A percentile compares a stretch with the other conserved stretches of the same genome.
phyloP scores from a whole-genome alignment of 257 asterid genomes.

The Petunia secreta region DNA sequence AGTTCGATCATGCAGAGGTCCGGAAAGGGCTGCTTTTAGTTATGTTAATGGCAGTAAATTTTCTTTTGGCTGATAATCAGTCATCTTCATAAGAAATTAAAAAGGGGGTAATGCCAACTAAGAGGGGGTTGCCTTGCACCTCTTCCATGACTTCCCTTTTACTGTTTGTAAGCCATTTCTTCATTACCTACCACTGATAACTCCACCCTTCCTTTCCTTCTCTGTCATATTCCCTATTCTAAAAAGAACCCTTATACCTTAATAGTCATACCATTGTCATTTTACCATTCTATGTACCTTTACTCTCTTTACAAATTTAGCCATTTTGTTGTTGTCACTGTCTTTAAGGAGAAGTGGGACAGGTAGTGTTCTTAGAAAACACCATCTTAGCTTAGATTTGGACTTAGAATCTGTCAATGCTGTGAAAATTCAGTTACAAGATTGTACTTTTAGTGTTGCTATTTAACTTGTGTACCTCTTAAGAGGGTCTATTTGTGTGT shows the following conservation, averaged over 20 bases:
- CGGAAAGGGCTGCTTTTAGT: too few relatives aligned
- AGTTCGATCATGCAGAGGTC: too few relatives aligned
- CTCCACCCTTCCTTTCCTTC: constrained; percentile 59
- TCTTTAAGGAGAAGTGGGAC: constrained; percentile 32
- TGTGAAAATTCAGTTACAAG: constrained; percentile 32
- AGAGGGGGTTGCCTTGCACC: constrained; percentile 48
- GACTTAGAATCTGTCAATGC: constrained; percentile 46
- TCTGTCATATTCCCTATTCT: constrained; percentile 46
- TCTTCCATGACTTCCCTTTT: constrained; percentile 58
- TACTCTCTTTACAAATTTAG: constrained; percentile 43
- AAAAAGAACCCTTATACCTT: constrained; percentile 31
- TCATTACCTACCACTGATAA: constrained; percentile 77
- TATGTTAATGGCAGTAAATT: constrained; percentile 22
- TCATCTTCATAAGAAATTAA: constrained; percentile 45
- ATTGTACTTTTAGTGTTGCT: constrained; percentile 31
- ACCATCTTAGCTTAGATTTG: constrained; percentile 41
- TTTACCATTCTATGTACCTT: constrained; percentile 49
- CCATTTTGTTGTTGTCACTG: constrained; percentile 51
- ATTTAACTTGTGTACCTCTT: constrained; percentile 30
- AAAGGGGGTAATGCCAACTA: constrained; percentile 41
- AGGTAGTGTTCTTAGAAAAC: constrained; percentile 33
- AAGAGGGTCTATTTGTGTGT: constrained; percentile 26
- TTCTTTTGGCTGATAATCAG: constrained; percentile 33
- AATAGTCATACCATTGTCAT: too few relatives aligned
- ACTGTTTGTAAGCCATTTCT: constrained; percentile 62